Evolutionary conservation across 2,329 filamentous ascomycete genomes (phyloP), one percentile per base, ranked within the genome.

Genomic region (Arthroderma sp.): DNA sequence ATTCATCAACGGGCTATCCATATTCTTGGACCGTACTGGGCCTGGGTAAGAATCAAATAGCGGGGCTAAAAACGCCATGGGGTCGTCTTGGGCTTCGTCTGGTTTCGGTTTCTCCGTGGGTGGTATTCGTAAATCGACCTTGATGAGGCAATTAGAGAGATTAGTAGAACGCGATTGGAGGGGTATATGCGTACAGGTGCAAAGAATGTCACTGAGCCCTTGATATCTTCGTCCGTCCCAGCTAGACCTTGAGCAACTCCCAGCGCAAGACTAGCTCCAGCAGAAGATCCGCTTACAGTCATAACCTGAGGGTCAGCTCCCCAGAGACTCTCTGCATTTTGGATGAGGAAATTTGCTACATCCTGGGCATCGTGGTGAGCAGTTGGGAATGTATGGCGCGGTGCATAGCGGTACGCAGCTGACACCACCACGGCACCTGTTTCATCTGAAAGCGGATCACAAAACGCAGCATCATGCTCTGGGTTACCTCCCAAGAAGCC

Each of bases 1-100:
- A 46, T 61, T 64, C 43, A 71, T 49, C 10, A 66, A 55, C 29
- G 61, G 54, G 33, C 66, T 58, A 2, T 56, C 42, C 9, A 53
- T 42, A 29, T 64, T 53, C 11, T 53, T 31, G 8, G 42, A 27
- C 5, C 40, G 47, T 11, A 29, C 28, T n/a, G 56, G 55, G 3
- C 52, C 62, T 1, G 63, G 60, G 47, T 73, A 73, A 0, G 66
- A 54, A 50, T 72, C 66, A 37, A 65, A 69, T 6, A 73, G 51
- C 0, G 65, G 65, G 27, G 61, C 43, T 40, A 72, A 45, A 10
- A 65, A 61, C 0, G 48, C 46, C 10, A 66, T 30, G 0, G 66
- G 66, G 44, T 73, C 69, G 1, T 46, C 55, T 22, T 55, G 54
- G 1, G 66, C 65, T 4, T 46, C 50, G 1, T 47, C 44, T 3